Evolutionary conservation across 208 protist species (phyloP), one percentile per base, ranked within the genome.

Genomic region (Trypanosoma avium): DNA sequence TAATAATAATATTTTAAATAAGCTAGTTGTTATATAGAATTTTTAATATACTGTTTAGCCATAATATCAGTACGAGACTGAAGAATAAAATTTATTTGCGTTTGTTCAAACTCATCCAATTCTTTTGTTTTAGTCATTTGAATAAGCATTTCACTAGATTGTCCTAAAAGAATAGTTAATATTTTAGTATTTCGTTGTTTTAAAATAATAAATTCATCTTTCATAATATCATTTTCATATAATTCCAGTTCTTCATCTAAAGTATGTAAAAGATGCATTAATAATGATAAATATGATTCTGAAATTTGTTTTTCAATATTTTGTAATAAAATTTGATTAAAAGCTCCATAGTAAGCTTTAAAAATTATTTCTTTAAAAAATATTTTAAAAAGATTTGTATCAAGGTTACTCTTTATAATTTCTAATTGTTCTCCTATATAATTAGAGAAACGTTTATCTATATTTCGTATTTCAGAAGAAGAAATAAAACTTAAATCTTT

Each of bases 311-410:
- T 3, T 27, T n/a, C n/a, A n/a, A n/a, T 46, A 63, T 35, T 53
- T 63, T 45, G 38, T 63, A 26, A 53, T 53, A 12, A 32, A 63
- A 63, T 35, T 27, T 13, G 27, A 22, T 22, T 15, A 63, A 63
- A 22, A 53, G 17, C 45, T 53, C 57, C 2, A 22, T 15, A n/a
- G n/a, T n/a, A n/a, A n/a, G n/a, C n/a, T n/a, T n/a, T n/a, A n/a
- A n/a, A n/a, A n/a, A n/a, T n/a, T n/a, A n/a, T n/a, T n/a, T n/a
- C n/a, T n/a, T n/a, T n/a, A n/a, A n/a, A n/a, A n/a, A n/a, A n/a
- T n/a, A n/a, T n/a, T n/a, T n/a, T n/a, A n/a, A n/a, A n/a, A n/a
- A n/a, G n/a, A n/a, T n/a, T n/a, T n/a, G n/a, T n/a, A n/a, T n/a
- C n/a, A n/a, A n/a, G n/a, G n/a, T n/a, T n/a, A n/a, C n/a, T n/a